A percentile compares a stretch with the other conserved stretches of the same genome.
These are phyloP conservation scores for Zoysia pacifica DNA, from an alignment of 176 grass and related monocot species.

Conservation along the genomic window DNA sequence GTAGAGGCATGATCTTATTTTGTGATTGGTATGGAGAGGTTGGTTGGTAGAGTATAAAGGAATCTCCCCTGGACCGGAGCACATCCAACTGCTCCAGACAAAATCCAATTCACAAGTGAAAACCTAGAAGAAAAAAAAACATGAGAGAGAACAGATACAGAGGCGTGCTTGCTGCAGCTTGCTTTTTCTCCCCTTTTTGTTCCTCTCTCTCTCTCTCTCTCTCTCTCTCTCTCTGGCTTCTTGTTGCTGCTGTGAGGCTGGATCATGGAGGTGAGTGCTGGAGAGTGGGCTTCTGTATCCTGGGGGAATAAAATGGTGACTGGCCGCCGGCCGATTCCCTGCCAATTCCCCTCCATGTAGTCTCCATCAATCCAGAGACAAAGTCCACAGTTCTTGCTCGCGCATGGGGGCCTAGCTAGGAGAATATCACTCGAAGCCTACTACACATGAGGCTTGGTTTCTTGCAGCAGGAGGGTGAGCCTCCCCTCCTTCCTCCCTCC, in stretches of 20 bases:
- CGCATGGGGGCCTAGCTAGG: slow-evolving; percentile 34
- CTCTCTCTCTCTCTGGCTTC: neutral
- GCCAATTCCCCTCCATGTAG: slow-evolving; percentile 47
- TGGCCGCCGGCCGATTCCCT: slow-evolving; percentile 29
- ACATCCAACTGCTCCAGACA: slow-evolving; percentile 88
- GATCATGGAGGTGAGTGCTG: neutral
- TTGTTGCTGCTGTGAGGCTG: neutral
- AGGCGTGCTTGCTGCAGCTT: neutral
- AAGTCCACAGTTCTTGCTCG: slow-evolving; percentile 34
- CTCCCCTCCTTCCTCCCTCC: neutral
- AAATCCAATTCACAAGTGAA: slow-evolving; percentile 64
- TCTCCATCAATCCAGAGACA: slow-evolving; percentile 49
- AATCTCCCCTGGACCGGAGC: slow-evolving; percentile 54
- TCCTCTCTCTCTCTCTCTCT: neutral
- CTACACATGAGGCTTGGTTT: slow-evolving; percentile 12
- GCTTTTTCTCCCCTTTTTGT: neutral
- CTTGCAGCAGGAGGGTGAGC: neutral
- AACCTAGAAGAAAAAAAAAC: slow-evolving; percentile 31
- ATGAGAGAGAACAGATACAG: neutral
- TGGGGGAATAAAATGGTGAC: slow-evolving; percentile 37
- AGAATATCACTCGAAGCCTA: slow-evolving; percentile 43
- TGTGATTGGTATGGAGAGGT: slow-evolving; percentile 55
- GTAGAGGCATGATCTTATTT: slow-evolving; percentile 43
- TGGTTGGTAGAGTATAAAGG: slow-evolving; percentile 52
- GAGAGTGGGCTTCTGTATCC: slow-evolving; percentile 17